A percentile compares a stretch with the other conserved stretches of the same genome.
Evolutionary conservation across 2,329 filamentous ascomycete genomes (phyloP).

Genomic region (Colletotrichum cuscutae): DNA sequence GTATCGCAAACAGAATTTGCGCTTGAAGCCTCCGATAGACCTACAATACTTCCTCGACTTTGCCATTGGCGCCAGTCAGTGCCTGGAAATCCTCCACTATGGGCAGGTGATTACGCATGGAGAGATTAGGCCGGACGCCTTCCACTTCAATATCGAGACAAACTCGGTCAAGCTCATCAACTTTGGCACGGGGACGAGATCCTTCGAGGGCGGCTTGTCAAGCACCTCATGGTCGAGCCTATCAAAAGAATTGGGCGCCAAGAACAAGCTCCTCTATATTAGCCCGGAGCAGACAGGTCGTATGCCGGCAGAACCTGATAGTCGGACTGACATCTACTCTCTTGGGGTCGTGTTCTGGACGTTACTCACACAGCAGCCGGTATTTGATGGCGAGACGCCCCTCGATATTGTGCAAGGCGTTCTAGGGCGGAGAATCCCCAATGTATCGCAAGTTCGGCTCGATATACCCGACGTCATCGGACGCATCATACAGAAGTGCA

Average conservation of each 20-base stretch:
- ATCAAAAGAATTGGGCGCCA: constrained; percentile 85
- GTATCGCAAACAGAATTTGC: constrained; percentile 55
- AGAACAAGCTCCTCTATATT: constrained; percentile 90
- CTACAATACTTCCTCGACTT: constrained; percentile 87
- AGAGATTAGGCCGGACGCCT: constrained; percentile 89
- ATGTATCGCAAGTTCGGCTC: constrained; percentile 79
- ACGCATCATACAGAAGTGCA: constrained; percentile 90
- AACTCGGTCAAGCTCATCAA: constrained; percentile 82
- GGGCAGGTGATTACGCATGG: constrained; percentile 88
- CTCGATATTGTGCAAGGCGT: constrained; percentile 94
- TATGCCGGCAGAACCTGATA: constrained; percentile 91
- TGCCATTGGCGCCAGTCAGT: constrained; percentile 87
- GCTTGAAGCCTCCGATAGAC: constrained; percentile 70
- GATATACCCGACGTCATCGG: constrained; percentile 88
- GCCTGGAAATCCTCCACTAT: constrained; percentile 91
- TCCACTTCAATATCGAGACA: constrained; percentile 81
- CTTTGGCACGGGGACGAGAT: constrained; percentile 86
- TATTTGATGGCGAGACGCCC: constrained; percentile 82
- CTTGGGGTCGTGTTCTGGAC: constrained; percentile 91
- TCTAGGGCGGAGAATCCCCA: constrained; percentile 80
- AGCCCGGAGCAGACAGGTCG: constrained; percentile 95
- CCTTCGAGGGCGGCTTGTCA: constrained; percentile 89
- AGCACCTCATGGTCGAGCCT: constrained; percentile 88
- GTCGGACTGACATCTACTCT: constrained; percentile 92
- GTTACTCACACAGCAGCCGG: constrained; percentile 80